Base-by-base conservation (phyloP, 768 basidiomycete genomes). In the Phylloporus sp. region DNA sequence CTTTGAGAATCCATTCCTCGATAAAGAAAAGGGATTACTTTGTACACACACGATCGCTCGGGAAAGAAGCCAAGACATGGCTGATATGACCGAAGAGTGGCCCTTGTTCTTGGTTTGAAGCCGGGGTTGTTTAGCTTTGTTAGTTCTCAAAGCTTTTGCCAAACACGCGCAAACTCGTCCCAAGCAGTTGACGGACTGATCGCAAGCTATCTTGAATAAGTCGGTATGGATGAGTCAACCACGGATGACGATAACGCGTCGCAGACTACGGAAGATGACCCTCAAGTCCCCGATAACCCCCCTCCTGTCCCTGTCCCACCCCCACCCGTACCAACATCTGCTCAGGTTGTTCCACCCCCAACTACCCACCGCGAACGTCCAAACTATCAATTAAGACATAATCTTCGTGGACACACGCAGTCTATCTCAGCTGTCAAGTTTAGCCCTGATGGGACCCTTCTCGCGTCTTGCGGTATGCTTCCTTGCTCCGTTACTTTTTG, bases 391-490 rank as follows among this genome's bases (percentile, higher is more conserved):
- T 76, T 84, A 3, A 71, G 73, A 39, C 80, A 86, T 64, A 79
- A 77, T 1, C 71, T 93, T 28, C 68, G 70, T 3, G 94, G 90
- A 0, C 93, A 97, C 62, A 82, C 81, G 6, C 78, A 80, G 59
- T 84, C 86, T 0, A 84, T 96, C 42, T 92, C 92, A 23, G 82
- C 90, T 17, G 83, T 94, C 50, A 90, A 90, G 64, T 97, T 96
- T 65, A 91, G 90, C 58, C 86, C 87, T 0, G 88, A 95, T 61
- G 94, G 94, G 9, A 78, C 78, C 18, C 68, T 84, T 14, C 72
- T 96, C 18, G 91, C 91, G 15, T 91, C 90, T n/a, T 89, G 86
- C 56, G 84, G 93, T 94, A 61, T 47, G 84, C 71, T 26, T 26
- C 17, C 8, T 41, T 35, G 35, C 27, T n/a, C 22, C 5, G 18